Percentiles rank a stretch among this genome's conserved stretches.
Conservation (phyloP, 306 rosid genomes). For the Fagus crenata region DNA sequence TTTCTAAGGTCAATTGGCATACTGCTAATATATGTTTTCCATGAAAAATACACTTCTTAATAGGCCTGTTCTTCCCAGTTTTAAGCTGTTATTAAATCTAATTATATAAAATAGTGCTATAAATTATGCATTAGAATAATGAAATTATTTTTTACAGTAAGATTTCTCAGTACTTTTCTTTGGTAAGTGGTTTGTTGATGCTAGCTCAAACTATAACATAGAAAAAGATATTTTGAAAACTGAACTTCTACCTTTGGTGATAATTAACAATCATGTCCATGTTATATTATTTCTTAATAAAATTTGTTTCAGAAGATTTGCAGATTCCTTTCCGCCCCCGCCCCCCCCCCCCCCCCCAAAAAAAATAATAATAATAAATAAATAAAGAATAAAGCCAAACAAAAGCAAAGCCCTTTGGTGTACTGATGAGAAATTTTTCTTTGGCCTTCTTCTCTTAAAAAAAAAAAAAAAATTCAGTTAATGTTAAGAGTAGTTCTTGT, state of each 20-base stretch:
- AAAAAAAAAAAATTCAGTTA: slow-evolving; percentile 3
- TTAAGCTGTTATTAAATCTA: neutral
- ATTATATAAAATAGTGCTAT: neutral
- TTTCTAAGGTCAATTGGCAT: neutral
- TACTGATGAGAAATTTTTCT: neutral
- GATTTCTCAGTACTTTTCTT: neutral
- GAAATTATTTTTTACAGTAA: neutral
- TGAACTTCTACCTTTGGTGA: neutral
- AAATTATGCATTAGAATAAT: neutral
- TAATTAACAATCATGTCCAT: neutral
- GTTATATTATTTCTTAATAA: neutral
- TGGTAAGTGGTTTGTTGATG: neutral
- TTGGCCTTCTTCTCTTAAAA: neutral
- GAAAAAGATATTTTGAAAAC: too few species aligned
- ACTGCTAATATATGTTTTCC: neutral
- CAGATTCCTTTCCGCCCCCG: too few species aligned
- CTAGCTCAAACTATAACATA: neutral
- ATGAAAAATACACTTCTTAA: neutral
- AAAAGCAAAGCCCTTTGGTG: neutral
- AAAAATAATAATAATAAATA: too few species aligned
- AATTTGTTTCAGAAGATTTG: neutral
- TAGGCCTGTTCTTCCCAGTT: neutral
- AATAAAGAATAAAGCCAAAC: too few species aligned
- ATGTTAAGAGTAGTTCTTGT: slow-evolving; percentile 6
- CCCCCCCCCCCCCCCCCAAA: neutral